These are phyloP conservation scores for Ustilago sp. DNA, from an alignment of 1,284 basidiomycete genomes.

Conservation along the genomic window DNA sequence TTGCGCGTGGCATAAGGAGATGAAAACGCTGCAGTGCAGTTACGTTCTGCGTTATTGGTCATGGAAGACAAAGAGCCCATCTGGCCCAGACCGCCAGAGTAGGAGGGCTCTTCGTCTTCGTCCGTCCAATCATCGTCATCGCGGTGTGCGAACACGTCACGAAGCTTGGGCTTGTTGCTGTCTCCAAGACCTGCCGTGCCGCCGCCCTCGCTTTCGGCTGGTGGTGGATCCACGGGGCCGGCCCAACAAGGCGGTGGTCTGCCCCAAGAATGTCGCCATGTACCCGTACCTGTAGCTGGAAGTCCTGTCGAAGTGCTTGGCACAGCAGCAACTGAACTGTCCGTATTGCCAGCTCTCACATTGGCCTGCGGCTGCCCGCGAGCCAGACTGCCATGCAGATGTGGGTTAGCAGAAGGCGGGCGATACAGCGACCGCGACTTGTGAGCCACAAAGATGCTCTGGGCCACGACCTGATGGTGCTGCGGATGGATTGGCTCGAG, in stretches of 20 bases:
- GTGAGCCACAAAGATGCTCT: conserved; percentile 63
- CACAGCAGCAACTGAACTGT: neutral
- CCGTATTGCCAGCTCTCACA: neutral
- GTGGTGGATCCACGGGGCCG: conserved; percentile 57
- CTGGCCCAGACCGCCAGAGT: conserved; percentile 61
- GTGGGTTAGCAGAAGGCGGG: conserved; percentile 62
- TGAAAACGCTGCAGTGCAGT: neutral
- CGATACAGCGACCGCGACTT: conserved; percentile 59
- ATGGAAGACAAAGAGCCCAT: conserved; percentile 41
- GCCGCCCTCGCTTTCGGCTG: neutral
- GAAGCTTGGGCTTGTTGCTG: conserved; percentile 34
- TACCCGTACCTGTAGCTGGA: conserved; percentile 45
- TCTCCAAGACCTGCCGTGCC: neutral
- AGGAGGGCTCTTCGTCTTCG: conserved; percentile 60
- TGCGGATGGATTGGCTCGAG: conserved; percentile 12
- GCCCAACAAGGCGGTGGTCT: conserved; percentile 64
- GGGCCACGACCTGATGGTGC: conserved; percentile 28
- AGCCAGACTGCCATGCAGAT: conserved; percentile 38
- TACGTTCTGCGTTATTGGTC: conserved; percentile 6
- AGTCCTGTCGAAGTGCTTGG: conserved; percentile 16
- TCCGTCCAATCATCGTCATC: conserved; percentile 62
- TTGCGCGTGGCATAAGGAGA: conserved; percentile 43
- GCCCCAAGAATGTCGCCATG: conserved; percentile 63
- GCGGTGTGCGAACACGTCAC: conserved; percentile 62
- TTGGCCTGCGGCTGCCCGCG: conserved; percentile 16